phyloP scores from a whole-genome alignment of 1,284 basidiomycete species.

The Taiwanofungus camphoratus region DNA sequence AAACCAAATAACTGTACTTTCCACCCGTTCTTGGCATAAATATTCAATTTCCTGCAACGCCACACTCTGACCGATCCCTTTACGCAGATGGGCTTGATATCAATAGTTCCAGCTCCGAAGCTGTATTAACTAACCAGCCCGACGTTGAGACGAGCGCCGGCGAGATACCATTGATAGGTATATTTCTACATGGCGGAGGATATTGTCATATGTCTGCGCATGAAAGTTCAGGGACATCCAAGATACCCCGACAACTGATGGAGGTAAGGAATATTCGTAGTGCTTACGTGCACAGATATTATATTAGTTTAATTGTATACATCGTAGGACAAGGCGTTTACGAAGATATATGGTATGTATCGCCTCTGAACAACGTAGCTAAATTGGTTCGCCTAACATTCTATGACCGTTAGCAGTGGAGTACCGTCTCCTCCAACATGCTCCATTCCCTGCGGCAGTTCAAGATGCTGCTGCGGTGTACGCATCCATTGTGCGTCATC shows the following conservation, averaged over 20 bases:
- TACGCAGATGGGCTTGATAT: too few species aligned
- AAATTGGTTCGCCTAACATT: too few species aligned
- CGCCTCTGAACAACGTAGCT: too few species aligned
- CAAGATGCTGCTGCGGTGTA: slow-evolving; percentile 61
- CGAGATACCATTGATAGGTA: slow-evolving; percentile 33
- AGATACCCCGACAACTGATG: slow-evolving; percentile 40
- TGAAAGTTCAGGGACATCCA: slow-evolving; percentile 40
- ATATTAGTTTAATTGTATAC: neutral
- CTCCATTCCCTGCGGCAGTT: slow-evolving; percentile 57
- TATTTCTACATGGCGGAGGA: slow-evolving; percentile 48
- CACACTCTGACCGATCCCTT: too few species aligned
- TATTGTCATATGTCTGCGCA: slow-evolving; percentile 53
- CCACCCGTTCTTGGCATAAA: too few species aligned
- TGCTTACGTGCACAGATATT: neutral
- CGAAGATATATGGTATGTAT: slow-evolving; percentile 34
- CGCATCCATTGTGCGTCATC: slow-evolving; percentile 40
- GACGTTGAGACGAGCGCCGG: slow-evolving; percentile 21
- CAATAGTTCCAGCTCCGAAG: too few species aligned
- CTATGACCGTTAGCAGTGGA: slow-evolving; percentile 32
- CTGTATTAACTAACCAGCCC: slow-evolving; percentile 9
- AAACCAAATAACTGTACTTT: too few species aligned
- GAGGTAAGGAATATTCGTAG: slow-evolving; percentile 23
- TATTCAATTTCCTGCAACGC: too few species aligned
- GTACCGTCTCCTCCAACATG: slow-evolving; percentile 45
- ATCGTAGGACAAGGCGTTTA: slow-evolving; percentile 25